Base-by-base conservation (phyloP, 805 yeast species). In the Blastobotrys chiropterorum region DNA sequence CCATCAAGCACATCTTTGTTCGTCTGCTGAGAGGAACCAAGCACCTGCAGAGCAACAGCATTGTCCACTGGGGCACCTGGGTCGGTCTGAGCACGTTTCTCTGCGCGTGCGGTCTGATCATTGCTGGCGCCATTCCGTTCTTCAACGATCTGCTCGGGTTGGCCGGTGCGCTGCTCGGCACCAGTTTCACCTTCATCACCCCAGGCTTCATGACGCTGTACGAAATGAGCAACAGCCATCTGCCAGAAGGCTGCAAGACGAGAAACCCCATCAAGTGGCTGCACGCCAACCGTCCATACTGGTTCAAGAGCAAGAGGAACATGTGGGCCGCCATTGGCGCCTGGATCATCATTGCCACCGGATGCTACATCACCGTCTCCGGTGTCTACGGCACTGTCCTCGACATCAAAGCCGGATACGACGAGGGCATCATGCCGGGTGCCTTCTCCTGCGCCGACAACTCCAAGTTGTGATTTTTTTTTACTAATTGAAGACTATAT, bases 181-280 rank as follows among this genome's bases (percentile, higher is more conserved):
- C 50, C 38, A 39, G 45, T 39, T 47, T 47, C 16, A 47, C 50
- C 16, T 40, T 47, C 17, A 40, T 47, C 22, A 38, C 30, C 30
- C 50, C 50, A 39, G 50, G 45, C 17, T 47, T 47, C 39, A 22
- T 47, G 44, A 16, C 50, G 4, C n/a, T 47, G 38, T 47, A 39
- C 31, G 30, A 31, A 34, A 8, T 47, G 50, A 44, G 44, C 15
- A n/a, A 8, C 15, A 16, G 30, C 7, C 30, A 17, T 2, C 4
- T 5, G 5, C 31, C 30, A 13, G n/a, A 16, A 3, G 43, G 48
- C 3, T 13, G n/a, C n/a, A 15, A 22, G 5, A 15, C 21, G 7
- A 26, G n/a, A 13, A 39, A 20, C 21, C 20, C 38, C 6, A 21
- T 20, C 8, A 5, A 7, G 4, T 47, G 50, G 50, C 13, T 47